Base-by-base conservation (phyloP, 192 early-diverging fungal species). In the Backusella liffmaniae region DNA sequence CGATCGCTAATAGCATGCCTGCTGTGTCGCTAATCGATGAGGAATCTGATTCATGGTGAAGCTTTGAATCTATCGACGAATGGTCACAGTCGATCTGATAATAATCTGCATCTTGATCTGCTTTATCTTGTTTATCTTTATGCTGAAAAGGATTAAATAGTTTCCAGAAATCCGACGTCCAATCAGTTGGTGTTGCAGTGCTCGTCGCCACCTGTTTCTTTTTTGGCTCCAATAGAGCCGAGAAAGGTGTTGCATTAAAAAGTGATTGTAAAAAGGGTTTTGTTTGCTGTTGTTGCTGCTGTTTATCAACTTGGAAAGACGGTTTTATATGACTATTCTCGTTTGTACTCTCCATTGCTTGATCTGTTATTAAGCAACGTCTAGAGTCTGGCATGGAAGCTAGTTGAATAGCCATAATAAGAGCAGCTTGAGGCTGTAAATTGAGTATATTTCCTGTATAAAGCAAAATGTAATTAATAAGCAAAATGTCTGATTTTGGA, bases 371-470 rank as follows among this genome's bases (percentile, higher is more conserved):
- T 49, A 46, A 26, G 29, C 70, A 71, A 2, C 41, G 39, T 49
- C 70, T 71, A 5, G 70, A 65, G 7, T 66, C 59, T 32, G 73
- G 65, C 30, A 62, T 65, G 21, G 59, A 67, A 34, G 73, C 59
- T 5, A 74, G 65, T 44, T 74, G 73, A 49, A 67, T 67, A 9
- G 73, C 62, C 73, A 74, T 74, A 13, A 74, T 74, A 6, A 74
- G 37, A 8, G 73, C 73, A 44, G 73, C 73, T 34, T 74, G 73
- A 15, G 56, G 73, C 37, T 74, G 73, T 34, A 74, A 44, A 67
- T 53, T 67, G 6, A 74, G 37, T 42, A 74, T 74, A 44, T 65
- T 53, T 46, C 73, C 73, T 74, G 67, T 46, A 9, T 30, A 15
- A 62, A 62, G 13, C 6, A 62, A 10, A 53, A 59, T 62, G 12